These are phyloP conservation scores for Penicillium vulpinum DNA, from an alignment of 2,329 filamentous ascomycete species.

Conservation along the genomic window DNA sequence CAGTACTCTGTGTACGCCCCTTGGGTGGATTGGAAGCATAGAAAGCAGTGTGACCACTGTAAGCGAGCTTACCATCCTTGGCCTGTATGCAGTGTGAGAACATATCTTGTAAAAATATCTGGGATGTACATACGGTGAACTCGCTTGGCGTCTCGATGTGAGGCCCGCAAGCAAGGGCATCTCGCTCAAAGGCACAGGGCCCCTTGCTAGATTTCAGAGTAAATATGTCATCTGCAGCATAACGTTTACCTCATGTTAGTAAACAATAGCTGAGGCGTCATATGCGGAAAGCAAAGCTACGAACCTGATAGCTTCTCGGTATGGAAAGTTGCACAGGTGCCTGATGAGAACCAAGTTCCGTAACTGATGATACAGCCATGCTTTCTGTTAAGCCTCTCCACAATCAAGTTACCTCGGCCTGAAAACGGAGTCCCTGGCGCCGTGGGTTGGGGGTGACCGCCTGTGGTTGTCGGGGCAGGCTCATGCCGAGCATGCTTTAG, in stretches of 20 bases:
- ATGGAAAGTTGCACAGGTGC: slow-evolving; percentile 64
- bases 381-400: slow-evolving; percentile 39
- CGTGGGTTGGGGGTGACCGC: slow-evolving; percentile 31
- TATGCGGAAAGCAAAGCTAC: slow-evolving; percentile 5
- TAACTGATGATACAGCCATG: slow-evolving; percentile 66
- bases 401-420: slow-evolving; percentile 63
- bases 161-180: slow-evolving; percentile 56
- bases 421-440: slow-evolving; percentile 47
- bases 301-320: slow-evolving; percentile 31
- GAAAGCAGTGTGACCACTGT: slow-evolving; percentile 38
- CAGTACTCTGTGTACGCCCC: slow-evolving; percentile 34
- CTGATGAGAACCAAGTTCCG: slow-evolving; percentile 67
- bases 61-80: slow-evolving; percentile 35
- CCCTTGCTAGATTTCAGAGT: slow-evolving; percentile 61
- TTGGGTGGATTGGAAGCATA: slow-evolving; percentile 42
- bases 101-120: not conserved
- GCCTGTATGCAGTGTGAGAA: slow-evolving; percentile 20
- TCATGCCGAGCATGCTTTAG: slow-evolving; percentile 53
- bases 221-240: slow-evolving; percentile 41
- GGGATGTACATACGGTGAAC: slow-evolving; percentile 32
- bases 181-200: slow-evolving; percentile 56
- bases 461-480: slow-evolving; percentile 37
- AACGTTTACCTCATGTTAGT: not conserved
- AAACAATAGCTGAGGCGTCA: not conserved
- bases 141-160: slow-evolving; percentile 28